A percentile compares a stretch with the other conserved stretches of the same genome.
Conservation (phyloP, 192 early-diverging fungal species). For the Chytriomyces sp. region DNA sequence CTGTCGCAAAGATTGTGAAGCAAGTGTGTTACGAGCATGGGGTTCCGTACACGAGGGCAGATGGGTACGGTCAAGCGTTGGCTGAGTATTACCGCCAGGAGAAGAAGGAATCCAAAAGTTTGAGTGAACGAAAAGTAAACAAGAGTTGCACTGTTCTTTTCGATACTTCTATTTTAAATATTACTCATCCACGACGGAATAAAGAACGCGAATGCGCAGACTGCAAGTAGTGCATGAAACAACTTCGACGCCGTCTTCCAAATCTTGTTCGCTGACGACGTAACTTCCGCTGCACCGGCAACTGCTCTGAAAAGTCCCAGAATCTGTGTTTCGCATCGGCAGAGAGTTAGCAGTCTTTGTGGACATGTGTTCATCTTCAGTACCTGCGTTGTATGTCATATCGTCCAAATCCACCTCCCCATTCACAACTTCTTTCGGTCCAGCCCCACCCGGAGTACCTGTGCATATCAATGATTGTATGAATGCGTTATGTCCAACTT, state of each 20-base stretch:
- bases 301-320: too few species aligned
- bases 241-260: too few species aligned
- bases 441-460: neutral
- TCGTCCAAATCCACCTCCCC: constrained; percentile 31
- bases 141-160: too few species aligned
- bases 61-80: constrained; percentile 22
- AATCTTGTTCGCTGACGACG: too few species aligned
- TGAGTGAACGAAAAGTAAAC: too few species aligned
- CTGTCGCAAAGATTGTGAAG: constrained; percentile 2
- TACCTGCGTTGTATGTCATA: constrained; percentile 23
- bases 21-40: constrained; percentile 4
- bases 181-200: neutral
- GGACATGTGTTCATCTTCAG: neutral
- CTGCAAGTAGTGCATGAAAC: constrained; percentile 12
- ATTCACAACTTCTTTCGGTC: constrained; percentile 17
- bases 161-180: too few species aligned
- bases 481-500: too few species aligned
- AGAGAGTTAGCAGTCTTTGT: too few species aligned
- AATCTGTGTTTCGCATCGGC: too few species aligned
- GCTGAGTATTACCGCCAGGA: constrained; percentile 3
- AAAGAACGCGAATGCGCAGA: constrained; percentile 16
- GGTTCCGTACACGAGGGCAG: constrained; percentile 7
- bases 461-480: too few species aligned
- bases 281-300: too few species aligned
- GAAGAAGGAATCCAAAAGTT: too few species aligned